Conservation (phyloP, 768 basidiomycete genomes). For the Lactarius sp. region DNA sequence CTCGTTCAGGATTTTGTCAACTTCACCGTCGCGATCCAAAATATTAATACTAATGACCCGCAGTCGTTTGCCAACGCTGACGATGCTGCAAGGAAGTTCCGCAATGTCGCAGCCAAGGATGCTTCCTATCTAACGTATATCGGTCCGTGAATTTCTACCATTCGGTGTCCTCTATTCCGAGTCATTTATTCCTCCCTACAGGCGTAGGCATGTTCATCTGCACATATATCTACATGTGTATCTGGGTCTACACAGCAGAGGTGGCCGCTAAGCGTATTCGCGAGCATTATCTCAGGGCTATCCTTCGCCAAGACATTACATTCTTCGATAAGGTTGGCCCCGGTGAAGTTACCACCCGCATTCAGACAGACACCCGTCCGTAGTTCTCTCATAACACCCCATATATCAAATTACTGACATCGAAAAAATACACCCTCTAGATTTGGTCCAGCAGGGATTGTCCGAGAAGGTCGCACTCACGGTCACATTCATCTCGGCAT, state of each 20-base stretch:
- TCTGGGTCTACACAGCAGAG: slow-evolving; percentile 81
- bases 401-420: background rate
- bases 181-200: slow-evolving; percentile 27
- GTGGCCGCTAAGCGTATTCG: slow-evolving; percentile 77
- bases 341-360: slow-evolving; percentile 91
- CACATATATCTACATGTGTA: slow-evolving; percentile 66
- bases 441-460: slow-evolving; percentile 87
- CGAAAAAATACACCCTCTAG: slow-evolving; percentile 34
- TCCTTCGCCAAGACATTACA: slow-evolving; percentile 83
- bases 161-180: background rate
- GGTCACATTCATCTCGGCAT: slow-evolving; percentile 61
- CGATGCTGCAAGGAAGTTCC: slow-evolving; percentile 44
- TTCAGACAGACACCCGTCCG: slow-evolving; percentile 82
- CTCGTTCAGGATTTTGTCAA: slow-evolving; percentile 64
- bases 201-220: slow-evolving; percentile 70
- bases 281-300: slow-evolving; percentile 72
- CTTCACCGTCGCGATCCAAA: slow-evolving; percentile 39
- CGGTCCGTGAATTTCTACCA: slow-evolving; percentile 39
- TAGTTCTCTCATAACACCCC: slow-evolving; percentile 13
- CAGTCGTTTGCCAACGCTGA: slow-evolving; percentile 32
- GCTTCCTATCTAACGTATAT: slow-evolving; percentile 64
- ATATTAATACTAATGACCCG: slow-evolving; percentile 30
- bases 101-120: slow-evolving; percentile 46
- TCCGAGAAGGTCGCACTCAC: slow-evolving; percentile 83
- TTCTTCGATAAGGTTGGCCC: slow-evolving; percentile 91